These are phyloP conservation scores for Macroventuria anomochaeta DNA, from an alignment of 2,329 filamentous ascomycete genomes.

Conservation along the genomic window DNA sequence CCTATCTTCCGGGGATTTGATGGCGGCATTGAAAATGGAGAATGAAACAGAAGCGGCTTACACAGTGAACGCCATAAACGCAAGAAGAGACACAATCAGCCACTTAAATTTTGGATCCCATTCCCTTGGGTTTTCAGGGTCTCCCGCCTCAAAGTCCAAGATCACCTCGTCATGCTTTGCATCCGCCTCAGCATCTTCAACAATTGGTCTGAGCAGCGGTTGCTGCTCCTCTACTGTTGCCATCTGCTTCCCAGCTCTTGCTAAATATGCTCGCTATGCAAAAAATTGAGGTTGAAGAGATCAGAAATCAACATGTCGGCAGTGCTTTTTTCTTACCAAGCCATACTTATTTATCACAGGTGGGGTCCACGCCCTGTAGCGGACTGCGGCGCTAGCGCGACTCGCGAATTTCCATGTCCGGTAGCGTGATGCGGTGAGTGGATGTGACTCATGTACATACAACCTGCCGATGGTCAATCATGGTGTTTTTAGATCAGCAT, in stretches of 20 bases:
- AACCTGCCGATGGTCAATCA: background rate
- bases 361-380: constrained; percentile 17
- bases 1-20: background rate
- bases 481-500: background rate
- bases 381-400: constrained; percentile 10
- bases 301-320: constrained; percentile 2
- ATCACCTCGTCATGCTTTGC: constrained; percentile 29
- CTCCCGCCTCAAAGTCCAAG: constrained; percentile 39
- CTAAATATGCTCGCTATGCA: background rate
- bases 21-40: too few relatives aligned
- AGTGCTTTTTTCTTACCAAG: constrained; percentile 18
- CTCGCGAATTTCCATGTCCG: constrained; percentile 13
- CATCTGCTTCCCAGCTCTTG: constrained; percentile 19
- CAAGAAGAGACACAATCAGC: constrained; percentile 42
- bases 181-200: constrained; percentile 25
- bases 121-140: constrained; percentile 40
- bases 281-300: background rate
- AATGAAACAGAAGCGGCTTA: constrained; percentile 18
- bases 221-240: constrained; percentile 37
- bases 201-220: constrained; percentile 34
- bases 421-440: constrained; percentile 15
- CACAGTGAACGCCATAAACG: constrained; percentile 46
- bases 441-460: constrained; percentile 10
- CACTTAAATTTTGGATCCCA: constrained; percentile 43
- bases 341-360: constrained; percentile 13